Percentiles rank a stretch among this genome's conserved stretches.
Evolutionary conservation across 805 yeast genomes (phyloP).

Genomic region (Spathaspora sp.): DNA sequence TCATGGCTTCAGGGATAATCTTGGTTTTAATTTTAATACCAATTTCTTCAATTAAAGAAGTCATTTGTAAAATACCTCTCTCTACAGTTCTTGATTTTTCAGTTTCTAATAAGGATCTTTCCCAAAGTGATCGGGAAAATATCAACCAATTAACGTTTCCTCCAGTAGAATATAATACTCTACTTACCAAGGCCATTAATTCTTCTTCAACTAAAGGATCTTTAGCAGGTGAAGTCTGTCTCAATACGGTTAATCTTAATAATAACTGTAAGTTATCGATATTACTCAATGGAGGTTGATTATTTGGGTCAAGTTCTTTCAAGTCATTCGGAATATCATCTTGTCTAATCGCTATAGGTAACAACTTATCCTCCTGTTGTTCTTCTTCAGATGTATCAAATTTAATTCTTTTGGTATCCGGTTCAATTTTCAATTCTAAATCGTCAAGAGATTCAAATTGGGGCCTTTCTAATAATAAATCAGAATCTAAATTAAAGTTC

Average conservation of each 20-base stretch:
- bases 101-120: conserved; percentile 80
- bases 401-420: conserved; percentile 36
- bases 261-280: conserved; percentile 74
- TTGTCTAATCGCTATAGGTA: conserved; percentile 61
- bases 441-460: conserved; percentile 60
- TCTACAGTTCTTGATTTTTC: conserved; percentile 82
- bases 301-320: conserved; percentile 66
- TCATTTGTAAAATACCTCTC: conserved; percentile 91
- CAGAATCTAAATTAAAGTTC: conserved; percentile 64
- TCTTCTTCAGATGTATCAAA: conserved; percentile 32
- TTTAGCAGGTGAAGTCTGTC: conserved; percentile 68
- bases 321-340: conserved; percentile 60
- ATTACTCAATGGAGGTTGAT: conserved; percentile 69
- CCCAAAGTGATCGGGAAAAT: conserved; percentile 83
- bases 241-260: conserved; percentile 58
- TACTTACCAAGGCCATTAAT: conserved; percentile 66
- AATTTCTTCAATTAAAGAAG: conserved; percentile 83
- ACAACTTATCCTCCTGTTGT: conserved; percentile 28
- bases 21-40: conserved; percentile 63
- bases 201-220: conserved; percentile 78
- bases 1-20: conserved; percentile 45
- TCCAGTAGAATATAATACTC: conserved; percentile 56
- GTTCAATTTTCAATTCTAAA: conserved; percentile 30
- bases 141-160: conserved; percentile 63
- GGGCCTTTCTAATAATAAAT: conserved; percentile 72